A percentile compares a stretch with the other conserved stretches of the same genome.
Conservation (phyloP, 257 asterid genomes). For the Catharanthus roseus region DNA sequence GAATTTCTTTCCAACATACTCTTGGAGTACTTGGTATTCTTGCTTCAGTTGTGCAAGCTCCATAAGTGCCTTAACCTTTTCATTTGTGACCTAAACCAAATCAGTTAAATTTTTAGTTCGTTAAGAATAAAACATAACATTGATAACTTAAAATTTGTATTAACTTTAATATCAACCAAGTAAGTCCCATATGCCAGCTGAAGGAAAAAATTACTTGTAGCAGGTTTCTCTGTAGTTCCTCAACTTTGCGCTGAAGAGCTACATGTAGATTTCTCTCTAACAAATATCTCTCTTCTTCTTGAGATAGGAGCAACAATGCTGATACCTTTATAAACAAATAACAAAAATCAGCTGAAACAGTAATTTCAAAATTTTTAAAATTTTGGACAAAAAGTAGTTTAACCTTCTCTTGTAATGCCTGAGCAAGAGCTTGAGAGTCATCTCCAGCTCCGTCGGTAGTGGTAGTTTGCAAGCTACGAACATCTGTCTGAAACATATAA, state of each 20-base stretch:
- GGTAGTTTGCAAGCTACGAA: constrained; percentile 30
- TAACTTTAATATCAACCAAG: background rate
- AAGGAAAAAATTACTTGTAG: constrained; percentile 48
- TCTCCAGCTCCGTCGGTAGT: constrained; percentile 36
- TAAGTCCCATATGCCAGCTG: background rate
- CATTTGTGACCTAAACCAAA: constrained; percentile 75
- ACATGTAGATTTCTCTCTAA: constrained; percentile 80
- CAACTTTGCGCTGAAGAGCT: constrained; percentile 64
- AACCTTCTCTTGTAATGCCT: constrained; percentile 96
- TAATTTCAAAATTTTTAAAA: constrained; percentile 11
- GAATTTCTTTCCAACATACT: constrained; percentile 37
- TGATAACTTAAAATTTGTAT: background rate
- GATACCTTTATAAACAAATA: constrained; percentile 46
- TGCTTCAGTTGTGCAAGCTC: constrained; percentile 90
- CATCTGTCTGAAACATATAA: constrained; percentile 39
- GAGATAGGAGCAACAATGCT: constrained; percentile 76
- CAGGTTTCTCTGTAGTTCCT: constrained; percentile 83
- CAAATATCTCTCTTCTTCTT: constrained; percentile 84
- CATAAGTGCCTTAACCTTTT: constrained; percentile 91
- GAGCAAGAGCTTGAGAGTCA: constrained; percentile 59
- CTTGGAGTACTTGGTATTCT: constrained; percentile 46
- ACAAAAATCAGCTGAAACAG: constrained; percentile 10
- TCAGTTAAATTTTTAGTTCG: background rate
- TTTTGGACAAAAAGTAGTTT: constrained; percentile 13
- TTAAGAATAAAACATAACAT: constrained; percentile 6